These are phyloP conservation scores for Bacidia gigantensis DNA, from an alignment of 495 filamentous ascomycete genomes.

Conservation along the genomic window DNA sequence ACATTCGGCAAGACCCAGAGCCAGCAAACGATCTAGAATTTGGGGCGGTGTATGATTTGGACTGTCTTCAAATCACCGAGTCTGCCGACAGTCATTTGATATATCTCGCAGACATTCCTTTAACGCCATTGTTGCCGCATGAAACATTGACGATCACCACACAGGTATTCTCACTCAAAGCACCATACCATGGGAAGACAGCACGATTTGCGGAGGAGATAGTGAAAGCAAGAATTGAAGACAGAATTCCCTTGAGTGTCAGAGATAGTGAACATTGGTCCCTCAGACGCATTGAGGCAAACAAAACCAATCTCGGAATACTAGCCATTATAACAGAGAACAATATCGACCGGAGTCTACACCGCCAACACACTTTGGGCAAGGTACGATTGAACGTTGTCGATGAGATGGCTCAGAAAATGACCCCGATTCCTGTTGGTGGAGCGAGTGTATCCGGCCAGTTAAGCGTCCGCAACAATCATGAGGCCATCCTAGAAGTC, in stretches of 20 bases:
- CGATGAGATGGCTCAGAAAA: no score
- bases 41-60: conserved; percentile 54
- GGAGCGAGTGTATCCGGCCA: not conserved
- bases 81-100: conserved; percentile 56
- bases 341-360: conserved; percentile 5
- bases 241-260: conserved; percentile 63
- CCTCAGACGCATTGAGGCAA: conserved; percentile 48
- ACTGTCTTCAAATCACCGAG: conserved; percentile 60
- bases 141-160: not conserved
- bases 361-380: not conserved
- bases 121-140: not conserved
- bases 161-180: conserved; percentile 19
- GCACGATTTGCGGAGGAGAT: conserved; percentile 72
- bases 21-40: conserved; percentile 57
- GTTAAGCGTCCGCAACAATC: not conserved
- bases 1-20: conserved; percentile 38
- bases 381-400: conserved; percentile 1
- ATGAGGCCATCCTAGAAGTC: conserved; percentile 33
- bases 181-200: conserved; percentile 68
- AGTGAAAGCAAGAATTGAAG: conserved; percentile 72
- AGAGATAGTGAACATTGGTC: conserved; percentile 70
- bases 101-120: conserved; percentile 27
- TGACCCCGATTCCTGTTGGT: no score
- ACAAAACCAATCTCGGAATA: conserved; percentile 47
- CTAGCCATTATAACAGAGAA: conserved; percentile 62